Evolutionary conservation across 1,284 basidiomycete species (phyloP).

Genomic region (Tylopilus sp.): DNA sequence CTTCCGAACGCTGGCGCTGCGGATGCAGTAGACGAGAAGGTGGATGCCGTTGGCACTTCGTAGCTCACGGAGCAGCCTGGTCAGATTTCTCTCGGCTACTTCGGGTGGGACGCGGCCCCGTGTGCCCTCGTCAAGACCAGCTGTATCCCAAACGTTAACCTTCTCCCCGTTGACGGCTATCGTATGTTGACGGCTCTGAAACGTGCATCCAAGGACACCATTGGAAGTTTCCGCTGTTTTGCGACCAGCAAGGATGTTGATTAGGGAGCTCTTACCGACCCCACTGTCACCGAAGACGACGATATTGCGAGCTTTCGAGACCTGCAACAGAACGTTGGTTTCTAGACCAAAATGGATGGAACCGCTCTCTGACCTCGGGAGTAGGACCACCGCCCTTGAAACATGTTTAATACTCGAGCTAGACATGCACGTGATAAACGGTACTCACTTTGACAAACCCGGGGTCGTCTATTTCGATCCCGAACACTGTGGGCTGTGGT

Average conservation of each 20-base stretch:
- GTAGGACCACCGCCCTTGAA: not conserved
- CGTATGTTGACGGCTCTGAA: slow-evolving; percentile 18
- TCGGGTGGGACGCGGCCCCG: slow-evolving; percentile 22
- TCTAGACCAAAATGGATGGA: not conserved
- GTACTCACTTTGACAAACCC: slow-evolving; percentile 9
- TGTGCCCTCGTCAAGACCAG: slow-evolving; percentile 30
- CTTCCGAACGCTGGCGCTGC: slow-evolving; percentile 26
- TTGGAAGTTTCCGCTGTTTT: slow-evolving; percentile 26
- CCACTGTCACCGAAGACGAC: slow-evolving; percentile 35
- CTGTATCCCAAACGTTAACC: slow-evolving; percentile 33
- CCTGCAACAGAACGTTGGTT: slow-evolving; percentile 1
- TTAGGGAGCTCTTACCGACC: slow-evolving; percentile 32
- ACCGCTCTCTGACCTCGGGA: slow-evolving; percentile 17
- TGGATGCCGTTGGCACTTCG: slow-evolving; percentile 28
- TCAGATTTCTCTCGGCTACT: slow-evolving; percentile 27
- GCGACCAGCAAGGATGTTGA: slow-evolving; percentile 31
- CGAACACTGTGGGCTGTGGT: slow-evolving; percentile 15
- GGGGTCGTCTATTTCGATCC: slow-evolving; percentile 1
- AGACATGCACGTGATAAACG: not conserved
- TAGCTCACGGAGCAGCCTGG: slow-evolving; percentile 27
- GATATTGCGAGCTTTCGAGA: slow-evolving; percentile 18
- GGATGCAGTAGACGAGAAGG: slow-evolving; percentile 35
- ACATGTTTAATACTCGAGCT: not conserved
- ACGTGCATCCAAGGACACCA: slow-evolving; percentile 31
- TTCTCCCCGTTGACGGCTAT: slow-evolving; percentile 16